Base-by-base conservation (phyloP, 75 land plant genomes). In the Pinus tabuliformis region DNA sequence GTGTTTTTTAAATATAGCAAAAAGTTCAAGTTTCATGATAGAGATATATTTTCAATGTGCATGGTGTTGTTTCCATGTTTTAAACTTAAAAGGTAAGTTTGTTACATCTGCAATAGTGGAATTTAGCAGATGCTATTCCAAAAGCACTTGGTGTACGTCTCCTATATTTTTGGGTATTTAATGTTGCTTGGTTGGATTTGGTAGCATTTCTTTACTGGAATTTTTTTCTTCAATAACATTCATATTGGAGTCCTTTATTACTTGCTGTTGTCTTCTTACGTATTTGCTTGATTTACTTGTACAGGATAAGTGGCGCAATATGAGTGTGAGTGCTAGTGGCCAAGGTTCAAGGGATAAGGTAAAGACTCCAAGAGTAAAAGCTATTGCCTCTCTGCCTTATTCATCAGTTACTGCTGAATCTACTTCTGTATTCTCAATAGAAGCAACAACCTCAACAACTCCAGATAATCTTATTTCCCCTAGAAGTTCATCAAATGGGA, bases 291-390 rank as follows among this genome's bases (percentile, higher is more conserved):
- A 64, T 64, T 20, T 64, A 15, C 7, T 36, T n/a, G 36, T 39
- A 9, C 64, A 94, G 97, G 97, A 94, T 71, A 94, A 94, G 88
- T 91, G 97, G 97, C 80, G 97, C 75, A 91, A 94, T 65, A 79
- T 94, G 90, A 89, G 92, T 75, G 92, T 83, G 11, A 86, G 90
- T 80, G 88, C 89, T 26, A 74, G 77, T 76, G 91, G 90, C 15
- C 82, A 85, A 70, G 90, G 90, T 7, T 81, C 90, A 4, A 83
- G 93, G 78, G 90, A 87, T 24, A 85, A 81, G 72, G 57, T 77
- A 24, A 75, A 78, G 33, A 62, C 75, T 6, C 79, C 78, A 56
- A 85, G 81, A 18, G 8, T 54, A 21, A 85, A 83, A 68, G 52
- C 58, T 12, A 30, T 65, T 24, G 63, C 77, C 5, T 73, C 73